Percentiles rank a stretch among this genome's conserved stretches.
phyloP scores from a whole-genome alignment of 257 asterid genomes.

The Verbena officinalis region DNA sequence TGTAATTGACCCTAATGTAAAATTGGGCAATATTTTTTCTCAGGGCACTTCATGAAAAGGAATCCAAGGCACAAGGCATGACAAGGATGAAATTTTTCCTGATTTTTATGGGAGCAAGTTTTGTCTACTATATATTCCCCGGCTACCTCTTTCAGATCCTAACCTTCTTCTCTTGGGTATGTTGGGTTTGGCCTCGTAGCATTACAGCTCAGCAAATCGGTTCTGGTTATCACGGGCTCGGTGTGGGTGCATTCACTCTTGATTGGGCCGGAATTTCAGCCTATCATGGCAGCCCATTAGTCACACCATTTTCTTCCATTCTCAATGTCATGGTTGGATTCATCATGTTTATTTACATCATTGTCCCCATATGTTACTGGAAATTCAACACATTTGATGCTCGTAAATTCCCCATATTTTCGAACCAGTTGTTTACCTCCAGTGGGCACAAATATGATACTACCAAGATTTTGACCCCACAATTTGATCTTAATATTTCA shows the following conservation, averaged over 20 bases:
- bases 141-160: slow-evolving; percentile 87
- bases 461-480: slow-evolving; percentile 78
- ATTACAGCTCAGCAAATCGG: slow-evolving; percentile 97
- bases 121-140: slow-evolving; percentile 78
- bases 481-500: slow-evolving; percentile 67
- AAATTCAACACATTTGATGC: slow-evolving; percentile 89
- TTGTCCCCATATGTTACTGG: slow-evolving; percentile 95
- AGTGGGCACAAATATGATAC: slow-evolving; percentile 77
- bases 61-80: slow-evolving; percentile 62
- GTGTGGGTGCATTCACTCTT: slow-evolving; percentile 96
- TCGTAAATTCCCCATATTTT: slow-evolving; percentile 88
- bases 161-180: slow-evolving; percentile 98
- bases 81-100: slow-evolving; percentile 92
- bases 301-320: slow-evolving; percentile 82
- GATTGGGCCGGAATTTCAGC: slow-evolving; percentile 99
- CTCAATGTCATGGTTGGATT: slow-evolving; percentile 83
- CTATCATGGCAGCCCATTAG: slow-evolving; percentile 97
- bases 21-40: slow-evolving; percentile 7
- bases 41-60: slow-evolving; percentile 98
- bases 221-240: slow-evolving; percentile 93
- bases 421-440: slow-evolving; percentile 76
- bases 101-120: slow-evolving; percentile 67
- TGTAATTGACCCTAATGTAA: background rate
- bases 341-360: slow-evolving; percentile 85
- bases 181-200: slow-evolving; percentile 93